Evolutionary conservation across 495 filamentous ascomycete species (phyloP).

Genomic region (Trichoderma asperelloides): DNA sequence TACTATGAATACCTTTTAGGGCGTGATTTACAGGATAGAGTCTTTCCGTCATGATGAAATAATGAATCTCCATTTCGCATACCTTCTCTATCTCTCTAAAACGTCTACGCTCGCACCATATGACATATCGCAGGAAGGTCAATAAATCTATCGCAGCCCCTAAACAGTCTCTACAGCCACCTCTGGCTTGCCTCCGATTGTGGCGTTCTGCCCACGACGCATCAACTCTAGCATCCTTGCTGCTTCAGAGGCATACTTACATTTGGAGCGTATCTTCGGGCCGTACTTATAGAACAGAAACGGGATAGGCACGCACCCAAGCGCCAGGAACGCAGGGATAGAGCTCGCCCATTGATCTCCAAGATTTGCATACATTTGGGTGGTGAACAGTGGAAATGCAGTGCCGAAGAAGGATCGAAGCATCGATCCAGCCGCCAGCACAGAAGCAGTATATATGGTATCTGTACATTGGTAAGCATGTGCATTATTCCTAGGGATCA

Average conservation of each 20-base stretch:
- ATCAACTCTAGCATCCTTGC: slow-evolving; percentile 18
- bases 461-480: slow-evolving; percentile 18
- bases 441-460: slow-evolving; percentile 73
- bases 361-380: slow-evolving; percentile 62
- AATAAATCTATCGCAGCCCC: too few species aligned
- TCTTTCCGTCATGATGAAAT: too few species aligned
- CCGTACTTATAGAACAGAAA: slow-evolving; percentile 78
- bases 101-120: too few species aligned
- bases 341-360: slow-evolving; percentile 76
- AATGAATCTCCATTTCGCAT: too few species aligned
- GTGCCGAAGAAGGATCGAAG: slow-evolving; percentile 60
- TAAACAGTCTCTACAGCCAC: too few species aligned
- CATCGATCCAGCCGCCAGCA: slow-evolving; percentile 71
- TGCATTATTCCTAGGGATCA: not conserved
- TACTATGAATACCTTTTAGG: too few species aligned
- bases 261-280: slow-evolving; percentile 50
- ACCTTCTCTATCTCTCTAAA: too few species aligned
- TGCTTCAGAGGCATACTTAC: slow-evolving; percentile 67
- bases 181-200: too few species aligned
- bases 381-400: slow-evolving; percentile 80
- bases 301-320: slow-evolving; percentile 70
- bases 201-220: too few species aligned
- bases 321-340: slow-evolving; percentile 67
- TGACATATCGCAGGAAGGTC: too few species aligned
- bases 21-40: too few species aligned